Conservation (phyloP, 108 stramenopile genomes). For the Cyclostephanos tholiformis region DNA sequence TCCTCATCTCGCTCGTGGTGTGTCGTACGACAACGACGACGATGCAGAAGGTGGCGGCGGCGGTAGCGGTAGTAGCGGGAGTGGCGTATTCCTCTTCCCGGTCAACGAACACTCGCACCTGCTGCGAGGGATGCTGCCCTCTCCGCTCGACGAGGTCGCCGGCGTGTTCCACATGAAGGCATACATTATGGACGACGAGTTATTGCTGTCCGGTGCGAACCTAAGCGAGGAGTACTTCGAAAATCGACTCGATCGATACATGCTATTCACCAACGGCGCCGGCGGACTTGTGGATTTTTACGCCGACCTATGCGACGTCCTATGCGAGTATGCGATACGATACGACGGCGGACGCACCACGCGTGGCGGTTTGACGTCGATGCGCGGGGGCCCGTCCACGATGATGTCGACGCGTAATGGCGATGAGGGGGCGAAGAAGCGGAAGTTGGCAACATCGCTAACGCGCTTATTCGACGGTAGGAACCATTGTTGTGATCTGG, state of each 20-base stretch:
- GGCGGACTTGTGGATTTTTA: constrained; percentile 83
- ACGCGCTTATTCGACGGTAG: constrained; percentile 29
- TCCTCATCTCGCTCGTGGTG: constrained; percentile 43
- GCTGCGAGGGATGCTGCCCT: constrained; percentile 56
- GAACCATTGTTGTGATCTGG: neutral
- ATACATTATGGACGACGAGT: constrained; percentile 78
- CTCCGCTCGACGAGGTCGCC: constrained; percentile 79
- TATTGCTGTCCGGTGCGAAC: constrained; percentile 85
- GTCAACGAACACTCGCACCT: constrained; percentile 48
- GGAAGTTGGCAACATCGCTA: constrained; percentile 39
- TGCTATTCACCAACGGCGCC: constrained; percentile 66
- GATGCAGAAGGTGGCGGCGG: constrained; percentile 20
- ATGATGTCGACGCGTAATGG: constrained; percentile 9
- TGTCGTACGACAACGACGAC: too few species aligned
- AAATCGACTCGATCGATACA: constrained; percentile 82
- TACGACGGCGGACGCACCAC: constrained; percentile 29
- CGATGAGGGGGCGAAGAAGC: constrained; percentile 10
- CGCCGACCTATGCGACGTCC: constrained; percentile 56
- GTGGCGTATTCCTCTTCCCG: constrained; percentile 60
- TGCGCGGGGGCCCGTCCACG: neutral
- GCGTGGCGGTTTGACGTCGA: neutral
- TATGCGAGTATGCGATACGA: constrained; percentile 58
- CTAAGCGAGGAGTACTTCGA: constrained; percentile 84
- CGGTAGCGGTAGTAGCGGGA: constrained; percentile 26
- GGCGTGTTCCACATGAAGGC: constrained; percentile 90